A percentile compares a stretch with the other conserved stretches of the same genome.
These are phyloP conservation scores for Aspergillus sojae DNA, from an alignment of 2,329 filamentous ascomycete species.

Conservation along the genomic window DNA sequence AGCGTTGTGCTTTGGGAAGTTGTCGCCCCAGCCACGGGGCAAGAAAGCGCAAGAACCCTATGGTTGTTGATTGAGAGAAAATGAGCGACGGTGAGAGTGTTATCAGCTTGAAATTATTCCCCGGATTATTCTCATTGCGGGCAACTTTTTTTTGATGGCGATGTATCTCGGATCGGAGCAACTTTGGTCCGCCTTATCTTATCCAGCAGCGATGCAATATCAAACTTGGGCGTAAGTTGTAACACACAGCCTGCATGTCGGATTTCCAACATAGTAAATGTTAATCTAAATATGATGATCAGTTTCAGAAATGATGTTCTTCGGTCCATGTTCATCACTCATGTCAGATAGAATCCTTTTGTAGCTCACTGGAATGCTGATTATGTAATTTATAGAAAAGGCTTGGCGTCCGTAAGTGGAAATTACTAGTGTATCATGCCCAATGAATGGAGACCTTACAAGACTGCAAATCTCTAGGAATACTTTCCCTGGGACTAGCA, in stretches of 20 bases:
- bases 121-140: slow-evolving; percentile 9
- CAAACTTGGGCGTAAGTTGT: too few species aligned
- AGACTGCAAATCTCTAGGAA: neutral
- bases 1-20: slow-evolving; percentile 13
- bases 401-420: slow-evolving; percentile 10
- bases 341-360: too few species aligned
- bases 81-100: neutral
- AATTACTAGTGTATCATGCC: slow-evolving; percentile 2
- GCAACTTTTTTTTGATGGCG: slow-evolving; percentile 25
- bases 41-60: slow-evolving; percentile 32
- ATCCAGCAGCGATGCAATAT: slow-evolving; percentile 17
- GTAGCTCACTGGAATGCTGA: neutral
- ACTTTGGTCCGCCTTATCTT: slow-evolving; percentile 33
- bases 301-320: too few species aligned
- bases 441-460: neutral
- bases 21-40: slow-evolving; percentile 32
- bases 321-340: too few species aligned
- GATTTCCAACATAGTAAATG: too few species aligned
- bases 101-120: slow-evolving; percentile 12
- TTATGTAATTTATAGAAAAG: neutral
- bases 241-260: too few species aligned
- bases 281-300: too few species aligned
- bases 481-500: neutral
- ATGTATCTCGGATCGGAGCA: slow-evolving; percentile 28
- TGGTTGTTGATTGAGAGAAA: slow-evolving; percentile 25